Conservation (phyloP, 306 rosid genomes). For the Comarum palustre region DNA sequence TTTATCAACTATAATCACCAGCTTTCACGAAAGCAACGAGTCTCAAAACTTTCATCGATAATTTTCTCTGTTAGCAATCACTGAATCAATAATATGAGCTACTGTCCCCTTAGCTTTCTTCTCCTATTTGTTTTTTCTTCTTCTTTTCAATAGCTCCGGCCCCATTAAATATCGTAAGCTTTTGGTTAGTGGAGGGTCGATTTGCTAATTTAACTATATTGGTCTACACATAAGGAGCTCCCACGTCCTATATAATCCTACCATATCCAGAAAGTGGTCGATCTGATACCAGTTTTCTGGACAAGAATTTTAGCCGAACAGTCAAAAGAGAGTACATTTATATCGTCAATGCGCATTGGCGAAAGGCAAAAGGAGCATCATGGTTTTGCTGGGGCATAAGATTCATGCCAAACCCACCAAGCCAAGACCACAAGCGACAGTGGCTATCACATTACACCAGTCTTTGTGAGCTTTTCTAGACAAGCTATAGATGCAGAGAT, state of each 20-base stretch:
- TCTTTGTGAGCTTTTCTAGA: not conserved
- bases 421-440: not conserved
- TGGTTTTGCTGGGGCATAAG: not conserved
- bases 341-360: not conserved
- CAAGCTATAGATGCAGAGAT: not conserved
- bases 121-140: not conserved
- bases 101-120: not conserved
- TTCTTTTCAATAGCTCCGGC: not conserved
- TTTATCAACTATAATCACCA: not conserved
- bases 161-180: slow-evolving; percentile 4
- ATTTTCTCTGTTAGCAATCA: not conserved
- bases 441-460: not conserved
- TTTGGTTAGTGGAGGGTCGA: slow-evolving; percentile 6
- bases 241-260: not conserved
- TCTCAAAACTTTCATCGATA: not conserved
- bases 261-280: not conserved
- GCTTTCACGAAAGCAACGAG: not conserved
- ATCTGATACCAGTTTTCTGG: not conserved
- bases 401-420: not conserved
- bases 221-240: not conserved
- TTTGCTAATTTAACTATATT: not conserved
- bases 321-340: not conserved
- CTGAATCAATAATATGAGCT: slow-evolving; percentile 13
- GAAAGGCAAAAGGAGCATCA: not conserved
- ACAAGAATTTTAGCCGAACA: not conserved